phyloP scores from a whole-genome alignment of 805 yeast genomes.

The Kluyveromyces siamensis region DNA sequence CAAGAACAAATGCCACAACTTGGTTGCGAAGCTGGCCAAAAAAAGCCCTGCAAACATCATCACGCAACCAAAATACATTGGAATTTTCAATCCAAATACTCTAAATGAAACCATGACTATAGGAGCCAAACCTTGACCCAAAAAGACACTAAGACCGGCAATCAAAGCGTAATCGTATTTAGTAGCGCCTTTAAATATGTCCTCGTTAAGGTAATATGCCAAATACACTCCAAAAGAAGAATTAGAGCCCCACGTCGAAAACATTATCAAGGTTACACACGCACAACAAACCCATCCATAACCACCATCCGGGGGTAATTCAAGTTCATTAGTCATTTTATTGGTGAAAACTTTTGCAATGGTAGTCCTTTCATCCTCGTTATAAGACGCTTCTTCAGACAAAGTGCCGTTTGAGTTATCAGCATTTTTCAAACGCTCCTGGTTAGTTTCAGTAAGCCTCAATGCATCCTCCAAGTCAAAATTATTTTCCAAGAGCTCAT shows the following conservation, averaged over 20 bases:
- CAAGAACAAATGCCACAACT: constrained; percentile 56
- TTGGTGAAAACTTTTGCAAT: constrained; percentile 28
- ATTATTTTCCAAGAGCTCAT: constrained; percentile 13
- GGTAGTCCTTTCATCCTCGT: not conserved
- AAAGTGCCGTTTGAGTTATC: not conserved
- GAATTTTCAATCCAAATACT: constrained; percentile 40
- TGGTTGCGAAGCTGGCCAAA: constrained; percentile 50
- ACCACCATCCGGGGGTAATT: constrained; percentile 60
- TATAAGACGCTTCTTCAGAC: not conserved
- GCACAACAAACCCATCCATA: constrained; percentile 57
- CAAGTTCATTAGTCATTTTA: constrained; percentile 26
- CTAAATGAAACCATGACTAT: constrained; percentile 39
- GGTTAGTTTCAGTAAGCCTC: constrained; percentile 12
- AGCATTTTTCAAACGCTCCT: not conserved
- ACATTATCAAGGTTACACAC: constrained; percentile 41
- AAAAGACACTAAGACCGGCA: constrained; percentile 53
- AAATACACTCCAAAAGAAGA: constrained; percentile 55
- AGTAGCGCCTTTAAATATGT: constrained; percentile 45
- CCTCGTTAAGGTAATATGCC: constrained; percentile 42
- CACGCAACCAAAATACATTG: constrained; percentile 41
- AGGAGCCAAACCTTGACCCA: constrained; percentile 56
- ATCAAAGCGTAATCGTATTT: constrained; percentile 54
- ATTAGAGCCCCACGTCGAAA: constrained; percentile 68
- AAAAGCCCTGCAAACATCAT: constrained; percentile 47
- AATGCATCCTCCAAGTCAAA: constrained; percentile 27